These are phyloP conservation scores for Purshia tridentata DNA, from an alignment of 306 rosid species.

Conservation along the genomic window DNA sequence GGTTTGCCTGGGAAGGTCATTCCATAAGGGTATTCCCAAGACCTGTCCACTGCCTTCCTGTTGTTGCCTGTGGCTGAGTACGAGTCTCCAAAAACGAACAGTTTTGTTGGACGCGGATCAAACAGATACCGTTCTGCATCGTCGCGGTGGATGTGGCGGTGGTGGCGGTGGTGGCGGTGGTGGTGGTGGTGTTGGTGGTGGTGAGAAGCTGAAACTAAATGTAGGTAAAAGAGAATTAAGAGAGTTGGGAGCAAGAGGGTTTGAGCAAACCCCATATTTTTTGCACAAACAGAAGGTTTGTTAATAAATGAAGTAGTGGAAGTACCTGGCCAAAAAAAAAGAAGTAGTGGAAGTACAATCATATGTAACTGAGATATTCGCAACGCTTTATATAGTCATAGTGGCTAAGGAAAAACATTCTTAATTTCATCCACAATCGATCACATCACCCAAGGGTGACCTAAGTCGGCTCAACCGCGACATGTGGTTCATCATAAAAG, in stretches of 20 bases:
- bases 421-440: neutral
- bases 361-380: neutral
- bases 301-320: neutral
- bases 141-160: conserved; percentile 4
- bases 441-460: neutral
- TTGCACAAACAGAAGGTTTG: neutral
- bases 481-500: neutral
- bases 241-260: conserved; percentile 20
- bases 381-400: neutral
- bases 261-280: neutral
- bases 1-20: conserved; percentile 58
- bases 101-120: conserved; percentile 31
- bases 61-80: conserved; percentile 53
- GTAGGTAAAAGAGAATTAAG: conserved; percentile 14
- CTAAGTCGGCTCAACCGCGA: neutral
- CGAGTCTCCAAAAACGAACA: conserved; percentile 55
- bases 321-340: no score
- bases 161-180: neutral
- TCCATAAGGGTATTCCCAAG: conserved; percentile 56
- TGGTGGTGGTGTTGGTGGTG: conserved; percentile 18
- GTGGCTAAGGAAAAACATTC: neutral
- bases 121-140: conserved; percentile 3
- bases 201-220: conserved; percentile 6
- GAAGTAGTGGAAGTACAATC: no score
- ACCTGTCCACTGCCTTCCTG: conserved; percentile 33